Conservation (phyloP, 2,329 filamentous ascomycete species). For the Esteya vermicola region DNA sequence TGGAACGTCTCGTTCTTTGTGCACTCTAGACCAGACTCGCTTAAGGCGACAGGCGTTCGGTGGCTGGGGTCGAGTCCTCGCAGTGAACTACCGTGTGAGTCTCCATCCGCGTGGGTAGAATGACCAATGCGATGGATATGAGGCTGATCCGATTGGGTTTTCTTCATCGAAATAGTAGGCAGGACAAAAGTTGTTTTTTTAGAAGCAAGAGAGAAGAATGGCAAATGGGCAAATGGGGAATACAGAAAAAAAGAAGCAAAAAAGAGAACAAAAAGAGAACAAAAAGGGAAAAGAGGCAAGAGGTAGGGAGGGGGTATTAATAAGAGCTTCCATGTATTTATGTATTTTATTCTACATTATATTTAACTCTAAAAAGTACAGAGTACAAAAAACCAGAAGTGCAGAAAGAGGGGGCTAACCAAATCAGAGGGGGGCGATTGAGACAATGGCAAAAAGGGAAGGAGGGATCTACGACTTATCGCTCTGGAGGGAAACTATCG, state of each 20-base stretch:
- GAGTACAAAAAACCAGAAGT: too few relatives aligned
- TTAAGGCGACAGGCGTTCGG: conserved; percentile 14
- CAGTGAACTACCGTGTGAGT: conserved; percentile 20
- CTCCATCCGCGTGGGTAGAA: conserved; percentile 42
- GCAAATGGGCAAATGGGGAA: neutral
- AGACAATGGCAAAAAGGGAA: too few relatives aligned
- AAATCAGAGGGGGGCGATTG: too few relatives aligned
- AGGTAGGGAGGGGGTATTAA: too few relatives aligned
- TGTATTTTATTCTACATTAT: too few relatives aligned
- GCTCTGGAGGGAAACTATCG: too few relatives aligned
- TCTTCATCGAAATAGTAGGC: conserved; percentile 42
- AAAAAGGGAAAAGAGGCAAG: neutral
- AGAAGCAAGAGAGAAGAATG: neutral
- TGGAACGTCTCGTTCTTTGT: neutral
- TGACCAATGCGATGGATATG: conserved; percentile 42
- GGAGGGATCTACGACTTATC: too few relatives aligned
- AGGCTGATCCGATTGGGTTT: conserved; percentile 38
- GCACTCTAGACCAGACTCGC: conserved; percentile 4
- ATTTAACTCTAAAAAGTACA: too few relatives aligned
- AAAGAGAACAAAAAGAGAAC: neutral
- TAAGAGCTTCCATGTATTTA: too few relatives aligned
- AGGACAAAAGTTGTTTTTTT: too few relatives aligned
- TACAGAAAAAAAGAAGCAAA: neutral
- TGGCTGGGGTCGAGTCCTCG: conserved; percentile 23
- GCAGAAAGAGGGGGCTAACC: too few relatives aligned